Percentiles rank a stretch among this genome's conserved stretches.
phyloP scores from a whole-genome alignment of 176 grass and related monocot species.

The Aegilops longissima region DNA sequence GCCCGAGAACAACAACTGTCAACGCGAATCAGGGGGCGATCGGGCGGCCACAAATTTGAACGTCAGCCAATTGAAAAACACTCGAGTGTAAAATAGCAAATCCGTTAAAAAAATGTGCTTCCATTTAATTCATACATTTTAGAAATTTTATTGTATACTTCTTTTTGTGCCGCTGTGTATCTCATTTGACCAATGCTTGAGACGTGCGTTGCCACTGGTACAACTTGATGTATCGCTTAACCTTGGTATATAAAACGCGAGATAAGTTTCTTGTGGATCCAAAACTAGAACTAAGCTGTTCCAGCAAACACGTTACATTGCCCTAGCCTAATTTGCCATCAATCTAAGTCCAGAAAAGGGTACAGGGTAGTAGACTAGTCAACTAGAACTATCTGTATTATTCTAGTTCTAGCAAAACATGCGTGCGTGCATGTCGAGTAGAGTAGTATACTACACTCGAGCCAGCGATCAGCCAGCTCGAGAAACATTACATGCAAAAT shows the following conservation, averaged over 20 bases:
- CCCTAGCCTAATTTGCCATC: constrained; percentile 1
- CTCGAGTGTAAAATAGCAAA: too few species aligned
- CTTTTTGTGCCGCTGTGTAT: too few species aligned
- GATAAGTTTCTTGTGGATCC: not conserved
- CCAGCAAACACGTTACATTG: constrained; percentile 39
- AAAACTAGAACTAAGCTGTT: constrained; percentile 32
- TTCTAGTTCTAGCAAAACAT: constrained; percentile 35
- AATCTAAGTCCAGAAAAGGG: not conserved
- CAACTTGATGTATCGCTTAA: too few species aligned
- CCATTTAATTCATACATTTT: too few species aligned
- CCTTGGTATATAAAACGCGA: not conserved
- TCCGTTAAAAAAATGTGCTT: too few species aligned
- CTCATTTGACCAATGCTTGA: too few species aligned
- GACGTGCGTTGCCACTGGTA: too few species aligned
- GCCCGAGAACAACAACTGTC: too few species aligned
- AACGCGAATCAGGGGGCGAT: too few species aligned
- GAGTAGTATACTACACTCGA: not conserved
- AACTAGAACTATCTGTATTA: constrained; percentile 17
- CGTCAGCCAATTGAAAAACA: too few species aligned
- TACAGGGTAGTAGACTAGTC: not conserved
- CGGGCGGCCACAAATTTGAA: too few species aligned
- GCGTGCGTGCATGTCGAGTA: not conserved
- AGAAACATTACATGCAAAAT: constrained; percentile 27
- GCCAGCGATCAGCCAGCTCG: not conserved
- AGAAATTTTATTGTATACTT: too few species aligned